Evolutionary conservation across 1,284 basidiomycete genomes (phyloP).

Genomic region (Chalciporus sp.): DNA sequence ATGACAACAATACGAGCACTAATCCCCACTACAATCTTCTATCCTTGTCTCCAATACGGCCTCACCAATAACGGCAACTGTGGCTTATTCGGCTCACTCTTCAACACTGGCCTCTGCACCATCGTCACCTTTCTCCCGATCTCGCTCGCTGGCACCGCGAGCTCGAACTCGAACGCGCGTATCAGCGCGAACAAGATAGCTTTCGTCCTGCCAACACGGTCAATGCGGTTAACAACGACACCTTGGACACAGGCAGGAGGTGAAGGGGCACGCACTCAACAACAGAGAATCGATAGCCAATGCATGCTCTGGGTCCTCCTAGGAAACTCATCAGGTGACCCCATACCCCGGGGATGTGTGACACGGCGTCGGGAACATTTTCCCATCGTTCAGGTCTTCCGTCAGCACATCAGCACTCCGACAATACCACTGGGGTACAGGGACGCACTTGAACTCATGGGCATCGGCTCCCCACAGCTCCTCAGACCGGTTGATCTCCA

Average conservation of each 20-base stretch:
- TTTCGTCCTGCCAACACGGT: conserved; percentile 48
- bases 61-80: conserved; percentile 26
- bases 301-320: conserved; percentile 62
- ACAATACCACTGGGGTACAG: background rate
- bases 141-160: conserved; percentile 47
- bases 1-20: background rate
- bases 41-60: conserved; percentile 5
- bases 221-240: no score
- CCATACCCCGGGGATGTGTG: conserved; percentile 58
- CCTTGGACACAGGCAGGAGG: no score
- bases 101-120: conserved; percentile 44
- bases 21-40: background rate
- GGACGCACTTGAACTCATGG: conserved; percentile 27
- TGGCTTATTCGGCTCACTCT: conserved; percentile 10
- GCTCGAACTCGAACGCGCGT: conserved; percentile 56
- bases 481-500: conserved; percentile 41
- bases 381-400: conserved; percentile 62
- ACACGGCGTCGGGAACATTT: conserved; percentile 44
- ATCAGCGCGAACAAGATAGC: conserved; percentile 59
- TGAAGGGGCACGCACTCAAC: conserved; percentile 51
- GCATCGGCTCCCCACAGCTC: conserved; percentile 51
- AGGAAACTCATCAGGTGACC: conserved; percentile 62
- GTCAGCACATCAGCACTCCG: background rate
- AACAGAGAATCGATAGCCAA: conserved; percentile 72
- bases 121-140: conserved; percentile 40